Conservation (phyloP, 306 rosid species). For the Ormosia semicastrata region DNA sequence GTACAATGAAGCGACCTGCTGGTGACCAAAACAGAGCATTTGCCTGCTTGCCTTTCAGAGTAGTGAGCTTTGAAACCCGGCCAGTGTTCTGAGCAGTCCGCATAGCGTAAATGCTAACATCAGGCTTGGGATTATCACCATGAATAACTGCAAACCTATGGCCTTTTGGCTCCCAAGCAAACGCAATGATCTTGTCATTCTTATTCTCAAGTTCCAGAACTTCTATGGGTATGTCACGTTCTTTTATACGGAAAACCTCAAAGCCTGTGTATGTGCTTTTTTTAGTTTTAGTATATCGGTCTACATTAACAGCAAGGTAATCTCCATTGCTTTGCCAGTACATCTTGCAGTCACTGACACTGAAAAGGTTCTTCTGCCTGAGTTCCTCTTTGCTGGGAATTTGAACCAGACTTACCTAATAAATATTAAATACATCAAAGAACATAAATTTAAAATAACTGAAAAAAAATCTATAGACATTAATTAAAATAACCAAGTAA, state of each 20-base stretch:
- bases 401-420: constrained; percentile 84
- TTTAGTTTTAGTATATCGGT: constrained; percentile 72
- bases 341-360: constrained; percentile 89
- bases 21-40: constrained; percentile 92
- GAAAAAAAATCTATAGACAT: neutral
- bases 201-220: constrained; percentile 88
- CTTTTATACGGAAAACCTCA: constrained; percentile 83
- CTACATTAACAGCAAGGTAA: constrained; percentile 83
- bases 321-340: constrained; percentile 95
- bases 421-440: neutral
- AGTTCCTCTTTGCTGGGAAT: constrained; percentile 87
- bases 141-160: constrained; percentile 81
- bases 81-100: constrained; percentile 60
- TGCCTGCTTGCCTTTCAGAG: constrained; percentile 84
- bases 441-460: neutral
- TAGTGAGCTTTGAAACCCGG: constrained; percentile 73
- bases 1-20: constrained; percentile 63
- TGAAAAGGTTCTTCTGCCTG: constrained; percentile 69
- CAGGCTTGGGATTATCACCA: constrained; percentile 82
- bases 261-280: constrained; percentile 82
- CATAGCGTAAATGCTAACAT: constrained; percentile 74
- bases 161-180: constrained; percentile 97
- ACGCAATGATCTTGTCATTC: constrained; percentile 85
- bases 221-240: constrained; percentile 82
- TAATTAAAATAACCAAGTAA: neutral